These are phyloP conservation scores for Sanguinoderma infundibulare DNA, from an alignment of 1,284 basidiomycete species.

Conservation along the genomic window DNA sequence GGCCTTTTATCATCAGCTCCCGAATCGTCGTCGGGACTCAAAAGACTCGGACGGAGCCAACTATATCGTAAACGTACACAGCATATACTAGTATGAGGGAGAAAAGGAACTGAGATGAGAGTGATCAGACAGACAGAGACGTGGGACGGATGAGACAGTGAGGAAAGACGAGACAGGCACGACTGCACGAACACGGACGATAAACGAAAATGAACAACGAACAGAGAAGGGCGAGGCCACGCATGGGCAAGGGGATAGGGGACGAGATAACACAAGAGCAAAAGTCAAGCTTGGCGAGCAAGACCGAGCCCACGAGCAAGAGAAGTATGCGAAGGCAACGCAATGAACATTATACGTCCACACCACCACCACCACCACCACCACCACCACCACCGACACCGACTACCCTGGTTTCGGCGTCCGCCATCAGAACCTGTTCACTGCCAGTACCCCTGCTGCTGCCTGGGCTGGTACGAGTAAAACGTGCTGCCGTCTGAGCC, in stretches of 20 bases:
- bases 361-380: neutral
- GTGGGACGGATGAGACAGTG: neutral
- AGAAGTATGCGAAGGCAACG: neutral
- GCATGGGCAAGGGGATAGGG: neutral
- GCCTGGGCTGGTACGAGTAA: conserved; percentile 69
- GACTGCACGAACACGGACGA: neutral
- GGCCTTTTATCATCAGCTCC: conserved; percentile 15
- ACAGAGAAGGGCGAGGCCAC: neutral
- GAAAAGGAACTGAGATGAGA: conserved; percentile 5
- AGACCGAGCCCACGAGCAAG: neutral
- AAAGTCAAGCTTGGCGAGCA: conserved; percentile 5
- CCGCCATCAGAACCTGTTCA: conserved; percentile 31
- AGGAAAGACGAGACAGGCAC: conserved; percentile 2
- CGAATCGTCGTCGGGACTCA: conserved; percentile 4
- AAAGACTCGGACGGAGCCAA: neutral
- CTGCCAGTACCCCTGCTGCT: conserved; percentile 77
- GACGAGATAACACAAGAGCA: neutral
- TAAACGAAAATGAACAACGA: conserved; percentile 1
- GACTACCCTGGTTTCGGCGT: neutral
- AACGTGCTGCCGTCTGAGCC: conserved; percentile 60
- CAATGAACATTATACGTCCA: neutral
- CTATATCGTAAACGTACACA: conserved; percentile 26
- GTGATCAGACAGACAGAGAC: neutral
- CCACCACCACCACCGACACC: neutral
- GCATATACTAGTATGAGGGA: conserved; percentile 3